Evolutionary conservation across 164 flowering plant species (phyloP), one percentile per base, ranked within the genome.

Genomic region (Annona squamosa): DNA sequence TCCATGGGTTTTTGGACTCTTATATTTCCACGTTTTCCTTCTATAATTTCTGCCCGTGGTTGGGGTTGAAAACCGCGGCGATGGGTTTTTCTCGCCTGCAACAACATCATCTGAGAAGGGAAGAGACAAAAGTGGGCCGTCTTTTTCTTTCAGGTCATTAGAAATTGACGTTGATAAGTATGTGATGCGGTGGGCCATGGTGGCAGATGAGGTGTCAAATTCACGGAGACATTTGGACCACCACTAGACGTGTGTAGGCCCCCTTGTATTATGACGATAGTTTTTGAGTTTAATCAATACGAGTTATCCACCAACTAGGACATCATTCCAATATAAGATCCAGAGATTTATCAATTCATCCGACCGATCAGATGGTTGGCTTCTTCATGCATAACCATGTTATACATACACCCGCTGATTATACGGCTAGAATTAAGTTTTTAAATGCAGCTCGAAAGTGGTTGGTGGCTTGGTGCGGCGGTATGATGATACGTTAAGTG

Each of bases 121-220:
- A 63, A 19, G 65, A 63, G 65, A 52, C 65, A n/a, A 63, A n/a
- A 63, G 65, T 17, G 16, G 5, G 65, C 7, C 18, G 65, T 63
- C 65, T 18, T 63, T 63, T 63, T 63, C 65, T 19, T 16, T 63
- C 65, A 63, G 41, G 65, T 63, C 41, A 19, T 63, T 63, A 26
- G 41, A 18, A 63, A 19, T 63, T 63, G 65, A 63, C 5, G 26
- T 63, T 63, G 65, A 63, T 68, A 68, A 68, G 46, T 68, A 37
- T 5, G 70, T 68, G 56, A 68, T 5, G 46, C 56, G n/a, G 69
- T 67, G 70, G 41, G 70, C 52, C 37, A 45, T 18, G 2, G 70
- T 68, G 56, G 70, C 18, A 46, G 70, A 6, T 68, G 56, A 45
- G n/a, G 57, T 68, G 70, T 68, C 70, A 46, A 68, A n/a, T 68